Base-by-base conservation (phyloP, 257 asterid genomes). In the Pogostemon cablin region DNA sequence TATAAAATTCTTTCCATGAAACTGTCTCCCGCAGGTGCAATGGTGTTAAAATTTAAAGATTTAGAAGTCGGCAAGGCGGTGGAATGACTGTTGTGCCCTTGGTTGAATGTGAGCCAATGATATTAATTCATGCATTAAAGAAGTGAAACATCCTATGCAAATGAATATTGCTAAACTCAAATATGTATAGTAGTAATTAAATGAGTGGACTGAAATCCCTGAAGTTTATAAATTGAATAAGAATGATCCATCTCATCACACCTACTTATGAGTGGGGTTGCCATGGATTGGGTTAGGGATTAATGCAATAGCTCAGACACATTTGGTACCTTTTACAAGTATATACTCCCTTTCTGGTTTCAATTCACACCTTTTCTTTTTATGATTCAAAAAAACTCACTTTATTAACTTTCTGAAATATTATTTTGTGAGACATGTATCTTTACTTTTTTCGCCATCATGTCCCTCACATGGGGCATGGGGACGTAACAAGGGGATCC, bases 231-330 rank as follows among this genome's bases (percentile, higher is more conserved):
- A 68, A 55, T 43, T 55, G 56, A 20, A 69, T n/a, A 1, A 25
- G 44, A 46, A 69, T 56, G 56, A 69, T 56, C 43, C 8, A 12
- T 71, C 59, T 20, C 32, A 47, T 52, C 57, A 62, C 41, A 10
- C 15, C 20, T 60, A 60, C 32, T 25, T 25, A 1, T 25, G 32
- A 25, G 32, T 25, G 32, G 32, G 32, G 32, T 25, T 25, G 32
- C 32, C 32, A 25, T 25, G 32, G 32, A 25, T 25, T 25, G 32
- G 32, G 32, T 25, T 25, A 37, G 64, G 7, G 72, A 67, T 62
- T 65, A 46, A 32, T 32, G 44, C 58, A 25, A 25, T 25, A 25
- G 32, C 2, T 25, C 32, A 25, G 32, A 25, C 32, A 25, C 32
- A 25, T 25, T 25, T 25, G 32, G 32, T 25, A 25, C 32, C 25